Base-by-base conservation (phyloP, 2,329 filamentous ascomycete genomes). In the Pezicula radicicola region DNA sequence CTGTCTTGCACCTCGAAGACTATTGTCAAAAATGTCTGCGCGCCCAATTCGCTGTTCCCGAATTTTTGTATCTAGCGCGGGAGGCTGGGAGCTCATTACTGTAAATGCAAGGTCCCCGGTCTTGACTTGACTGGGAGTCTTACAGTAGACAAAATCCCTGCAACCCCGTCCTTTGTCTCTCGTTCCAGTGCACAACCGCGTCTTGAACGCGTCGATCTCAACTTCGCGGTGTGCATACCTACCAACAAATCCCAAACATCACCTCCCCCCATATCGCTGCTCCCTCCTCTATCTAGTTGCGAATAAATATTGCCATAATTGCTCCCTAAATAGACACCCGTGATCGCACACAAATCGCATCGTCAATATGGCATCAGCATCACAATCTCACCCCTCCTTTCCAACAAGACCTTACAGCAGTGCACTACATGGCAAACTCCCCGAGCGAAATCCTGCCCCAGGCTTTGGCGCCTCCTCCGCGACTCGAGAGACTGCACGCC, bases 311-410 rank as follows among this genome's bases (percentile, higher is more conserved):
- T 40, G 37, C 37, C 30, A 33, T 33, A 33, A 10, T 33, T 33
- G 30, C 30, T 10, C 30, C 30, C 30, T 12, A 33, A 33, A 3
- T 5, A 9, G 7, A 33, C 30, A 13, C 7, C 30, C 30, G 10
- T 9, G 25, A 25, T 25, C 25, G 25, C 25, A 25, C 25, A 25
- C 25, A 25, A 33, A 10, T 33, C 30, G 30, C 30, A 33, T 33
- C 30, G 9, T 33, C 9, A 33, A 33, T 33, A 33, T 68, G 66
- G 65, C 79, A 58, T 78, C 75, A 65, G 75, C 74, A 52, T 66
- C 75, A 56, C 55, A 57, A 49, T 69, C 72, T 51, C 76, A 78
- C 57, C 77, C 79, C 62, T 71, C 76, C 46, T 83, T 83, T 63
- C 76, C 75, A 49, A 72, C 59, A 30, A 54, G 66, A n/a, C 62